A percentile compares a stretch with the other conserved stretches of the same genome.
These are phyloP conservation scores for Prunus padus DNA, from an alignment of 306 rosid genomes.

Conservation along the genomic window DNA sequence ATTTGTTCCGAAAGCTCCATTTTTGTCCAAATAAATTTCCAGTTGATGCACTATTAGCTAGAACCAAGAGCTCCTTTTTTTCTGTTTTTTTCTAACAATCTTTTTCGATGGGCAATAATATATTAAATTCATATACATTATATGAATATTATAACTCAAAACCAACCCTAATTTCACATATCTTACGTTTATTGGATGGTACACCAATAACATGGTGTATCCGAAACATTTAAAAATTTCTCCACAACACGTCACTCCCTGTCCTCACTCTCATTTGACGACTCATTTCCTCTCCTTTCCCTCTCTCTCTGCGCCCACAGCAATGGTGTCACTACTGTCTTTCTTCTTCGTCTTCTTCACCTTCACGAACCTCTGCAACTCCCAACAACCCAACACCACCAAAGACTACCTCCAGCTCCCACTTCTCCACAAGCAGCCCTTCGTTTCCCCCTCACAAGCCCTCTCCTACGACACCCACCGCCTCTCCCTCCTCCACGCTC, in stretches of 20 bases:
- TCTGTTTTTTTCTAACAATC: no score
- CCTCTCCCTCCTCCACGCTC: conserved; percentile 40
- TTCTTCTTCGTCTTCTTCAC: conserved; percentile 18
- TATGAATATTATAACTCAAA: no score
- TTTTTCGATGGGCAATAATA: no score
- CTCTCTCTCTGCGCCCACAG: not conserved
- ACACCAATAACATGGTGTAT: no score
- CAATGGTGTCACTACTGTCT: conserved; percentile 31
- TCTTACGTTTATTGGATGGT: no score
- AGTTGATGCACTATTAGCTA: no score
- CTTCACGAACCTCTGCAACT: conserved; percentile 15
- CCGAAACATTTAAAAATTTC: no score
- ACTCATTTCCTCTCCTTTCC: not conserved
- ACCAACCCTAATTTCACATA: no score
- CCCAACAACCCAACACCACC: not conserved
- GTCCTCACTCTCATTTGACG: not conserved
- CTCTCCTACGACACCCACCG: conserved; percentile 59
- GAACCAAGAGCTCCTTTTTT: not conserved
- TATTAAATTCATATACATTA: no score
- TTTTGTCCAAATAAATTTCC: no score
- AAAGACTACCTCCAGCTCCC: conserved; percentile 46
- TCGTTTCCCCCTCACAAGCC: conserved; percentile 40
- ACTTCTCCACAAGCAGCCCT: conserved; percentile 37
- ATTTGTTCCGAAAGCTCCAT: no score
- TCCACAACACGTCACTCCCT: not conserved